Base-by-base conservation (phyloP, 192 early-diverging fungal genomes). In the Rhizophagus prolifer region DNA sequence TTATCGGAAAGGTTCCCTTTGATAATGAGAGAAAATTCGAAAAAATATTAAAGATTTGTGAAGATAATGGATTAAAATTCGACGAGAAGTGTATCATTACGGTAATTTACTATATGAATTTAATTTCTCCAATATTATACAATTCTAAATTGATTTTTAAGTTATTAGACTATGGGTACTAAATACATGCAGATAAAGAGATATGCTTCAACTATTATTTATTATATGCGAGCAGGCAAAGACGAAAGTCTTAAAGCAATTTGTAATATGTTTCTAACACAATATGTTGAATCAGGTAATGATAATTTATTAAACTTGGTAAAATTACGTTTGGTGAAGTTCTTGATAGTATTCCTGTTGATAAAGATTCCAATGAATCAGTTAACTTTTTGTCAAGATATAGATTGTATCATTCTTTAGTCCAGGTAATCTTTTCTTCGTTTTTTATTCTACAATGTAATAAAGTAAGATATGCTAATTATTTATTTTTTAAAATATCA, bases 11-110 rank as follows among this genome's bases (percentile, higher is more conserved):
- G 8, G 26, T 76, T 23, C 75, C 75, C 9, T 34, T 68, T 54
- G 75, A 76, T 68, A 36, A 30, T 4, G 75, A 76, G 58, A 23
- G 19, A 12, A 76, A 76, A 68, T 23, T 36, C 1, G 21, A 34
- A 14, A 76, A 76, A 64, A 34, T 76, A 19, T 68, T 76, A 30
- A 68, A 68, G 21, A 76, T 76, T 59, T 76, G 75, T 46, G 44
- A 70, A 50, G 23, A 44, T 16, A 70, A 70, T 47, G 44, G 44
- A 25, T 70, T 70, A 50, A 47, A 10, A 14, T 25, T 50, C 28
- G 30, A 70, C 12, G 68, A n/a, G 12, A 70, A 50, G 26, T 47
- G 23, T 26, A 70, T 70, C 26, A 47, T 25, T 26, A 70, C 23
- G 44, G 65, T 67, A 67, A 34, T n/a, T 34, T 21, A 38, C 4